Evolutionary conservation across 2,329 filamentous ascomycete species (phyloP).

Genomic region (Davidsoniella virescens): DNA sequence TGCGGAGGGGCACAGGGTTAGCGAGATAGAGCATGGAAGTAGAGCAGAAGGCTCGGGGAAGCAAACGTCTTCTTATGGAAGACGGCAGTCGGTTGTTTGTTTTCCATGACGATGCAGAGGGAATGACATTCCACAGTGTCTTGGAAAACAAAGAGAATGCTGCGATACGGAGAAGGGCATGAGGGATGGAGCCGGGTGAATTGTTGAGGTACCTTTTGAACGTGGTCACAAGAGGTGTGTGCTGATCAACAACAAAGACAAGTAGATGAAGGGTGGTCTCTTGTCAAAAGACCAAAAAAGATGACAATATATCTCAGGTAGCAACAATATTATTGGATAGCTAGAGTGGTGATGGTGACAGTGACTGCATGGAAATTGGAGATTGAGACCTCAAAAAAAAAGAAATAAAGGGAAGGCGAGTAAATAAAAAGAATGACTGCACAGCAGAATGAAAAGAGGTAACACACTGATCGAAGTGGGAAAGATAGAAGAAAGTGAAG

Average conservation of each 20-base stretch:
- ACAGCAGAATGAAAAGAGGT: conserved; percentile 6
- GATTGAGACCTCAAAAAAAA: not conserved
- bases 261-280: not conserved
- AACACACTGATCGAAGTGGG: not conserved
- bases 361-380: not conserved
- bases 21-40: not conserved
- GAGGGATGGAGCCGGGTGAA: not conserved
- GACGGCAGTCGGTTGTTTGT: not conserved
- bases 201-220: not conserved
- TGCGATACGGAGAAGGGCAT: not conserved
- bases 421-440: conserved; percentile 10
- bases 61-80: not conserved
- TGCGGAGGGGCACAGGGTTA: not conserved
- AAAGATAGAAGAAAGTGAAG: conserved; percentile 3
- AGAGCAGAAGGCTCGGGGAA: not conserved
- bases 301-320: not conserved
- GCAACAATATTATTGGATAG: not conserved
- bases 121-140: not conserved
- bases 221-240: not conserved
- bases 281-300: conserved; percentile 1
- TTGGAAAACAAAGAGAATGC: not conserved
- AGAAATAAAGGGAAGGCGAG: not conserved
- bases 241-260: not conserved
- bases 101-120: not conserved
- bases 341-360: not conserved